Evolutionary conservation across 192 early-diverging fungal species (phyloP), one percentile per base, ranked within the genome.

Genomic region (Backusella liffmaniae): DNA sequence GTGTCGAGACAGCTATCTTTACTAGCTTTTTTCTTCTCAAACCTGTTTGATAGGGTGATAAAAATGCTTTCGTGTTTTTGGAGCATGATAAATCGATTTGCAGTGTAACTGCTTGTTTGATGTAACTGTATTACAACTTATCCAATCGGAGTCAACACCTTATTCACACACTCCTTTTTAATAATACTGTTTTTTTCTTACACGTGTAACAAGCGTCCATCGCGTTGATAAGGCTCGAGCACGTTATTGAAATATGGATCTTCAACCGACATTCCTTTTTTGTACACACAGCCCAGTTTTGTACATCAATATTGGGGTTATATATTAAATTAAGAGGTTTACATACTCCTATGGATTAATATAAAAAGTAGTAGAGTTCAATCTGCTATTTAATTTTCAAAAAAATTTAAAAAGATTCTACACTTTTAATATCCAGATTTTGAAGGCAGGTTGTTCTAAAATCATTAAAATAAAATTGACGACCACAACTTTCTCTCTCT

Each of bases 101-200:
- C 26, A 62, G 56, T 62, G 21, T 29, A 4, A 62, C 56, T 62
- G 7, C 23, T 3, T 12, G 23, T 29, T 62, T 10, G 1, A 49
- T 29, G 21, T 62, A 12, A 12, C 23, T 62, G 56, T 62, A 29
- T 62, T 62, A 62, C 26, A 12, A 29, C 2, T 62, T 62, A 62
- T 62, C 56, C 56, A 62, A 62, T 62, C 56, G 56, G 56, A 62
- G 56, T 29, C 21, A 62, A 3, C 56, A 62, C 26, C 12, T 29
- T 29, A 62, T 62, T 62, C 56, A 62, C 56, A 62, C 56, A 62
- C 56, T 62, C 56, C 46, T 49, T 62, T 26, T 29, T 62, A 62
- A 29, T 29, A 62, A 29, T 4, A 62, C 5, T 5, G 1, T 2
- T 18, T 6, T 18, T 59, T 18, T n/a, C 12, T 29, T 62, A 29